Evolutionary conservation across 371 early-diverging fungal genomes (phyloP).

Genomic region (Apophysomyces trapeziformis): DNA sequence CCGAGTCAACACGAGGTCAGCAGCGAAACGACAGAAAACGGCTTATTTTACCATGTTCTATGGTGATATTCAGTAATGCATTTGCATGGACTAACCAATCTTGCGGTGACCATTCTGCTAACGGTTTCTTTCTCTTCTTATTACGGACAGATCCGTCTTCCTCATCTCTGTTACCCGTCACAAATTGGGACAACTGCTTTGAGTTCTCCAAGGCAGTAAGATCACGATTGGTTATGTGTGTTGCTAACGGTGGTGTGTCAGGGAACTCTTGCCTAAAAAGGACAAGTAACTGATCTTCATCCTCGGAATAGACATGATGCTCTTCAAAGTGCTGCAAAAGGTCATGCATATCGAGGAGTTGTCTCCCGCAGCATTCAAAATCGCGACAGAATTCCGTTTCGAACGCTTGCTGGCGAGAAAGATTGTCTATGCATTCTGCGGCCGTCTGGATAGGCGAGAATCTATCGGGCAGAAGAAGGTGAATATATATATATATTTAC

Average conservation of each 20-base stretch:
- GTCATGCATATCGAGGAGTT: slow-evolving; percentile 82
- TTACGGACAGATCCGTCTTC: not conserved
- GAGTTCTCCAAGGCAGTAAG: slow-evolving; percentile 10
- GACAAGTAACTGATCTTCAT: slow-evolving; percentile 5
- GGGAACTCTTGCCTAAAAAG: slow-evolving; percentile 2
- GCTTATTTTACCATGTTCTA: not conserved
- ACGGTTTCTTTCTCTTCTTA: not conserved
- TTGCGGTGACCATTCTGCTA: not conserved
- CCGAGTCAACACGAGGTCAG: not conserved
- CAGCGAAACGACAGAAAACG: not conserved
- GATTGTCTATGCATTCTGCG: slow-evolving; percentile 18
- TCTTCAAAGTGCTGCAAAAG: slow-evolving; percentile 93
- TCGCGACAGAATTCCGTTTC: slow-evolving; percentile 89
- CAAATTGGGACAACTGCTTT: not conserved
- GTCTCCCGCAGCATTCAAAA: slow-evolving; percentile 87
- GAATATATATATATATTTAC: not conserved
- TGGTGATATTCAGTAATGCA: not conserved
- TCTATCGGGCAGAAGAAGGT: not conserved
- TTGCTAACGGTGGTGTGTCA: slow-evolving; percentile 13
- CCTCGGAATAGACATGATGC: slow-evolving; percentile 74
- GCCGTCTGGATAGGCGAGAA: not conserved
- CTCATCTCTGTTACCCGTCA: not conserved
- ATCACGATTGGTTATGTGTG: slow-evolving; percentile 5
- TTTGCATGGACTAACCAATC: slow-evolving; percentile 1
- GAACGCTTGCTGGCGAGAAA: slow-evolving; percentile 62